A percentile compares a stretch with the other conserved stretches of the same genome.
Conservation (phyloP, 208 protist species). For the Porcisia deanei region DNA sequence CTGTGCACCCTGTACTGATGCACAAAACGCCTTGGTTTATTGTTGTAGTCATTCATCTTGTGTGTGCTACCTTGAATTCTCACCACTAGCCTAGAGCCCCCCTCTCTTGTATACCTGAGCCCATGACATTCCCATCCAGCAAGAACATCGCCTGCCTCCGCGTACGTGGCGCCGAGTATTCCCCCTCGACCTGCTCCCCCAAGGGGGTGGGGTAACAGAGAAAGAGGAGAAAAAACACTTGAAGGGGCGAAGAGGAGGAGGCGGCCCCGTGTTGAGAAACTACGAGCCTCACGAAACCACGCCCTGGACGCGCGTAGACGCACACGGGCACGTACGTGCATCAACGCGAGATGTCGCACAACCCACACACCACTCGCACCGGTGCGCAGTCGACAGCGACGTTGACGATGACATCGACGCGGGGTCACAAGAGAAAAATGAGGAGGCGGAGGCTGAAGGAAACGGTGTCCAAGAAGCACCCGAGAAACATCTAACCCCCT, state of each 20-base stretch:
- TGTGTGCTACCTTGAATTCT: background rate
- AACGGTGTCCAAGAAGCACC: background rate
- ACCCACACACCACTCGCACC: background rate
- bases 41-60: background rate
- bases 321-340: background rate
- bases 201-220: background rate
- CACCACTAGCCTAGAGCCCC: background rate
- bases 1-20: background rate
- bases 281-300: background rate
- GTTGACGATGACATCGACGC: background rate
- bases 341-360: background rate
- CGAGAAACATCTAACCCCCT: background rate
- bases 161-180: background rate
- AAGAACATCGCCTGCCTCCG: background rate
- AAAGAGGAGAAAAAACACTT: background rate
- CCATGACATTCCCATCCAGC: background rate
- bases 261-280: background rate
- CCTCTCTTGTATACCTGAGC: background rate
- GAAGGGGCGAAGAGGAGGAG: background rate
- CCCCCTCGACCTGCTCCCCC: no score
- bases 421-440: background rate
- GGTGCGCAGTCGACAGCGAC: background rate
- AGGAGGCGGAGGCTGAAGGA: background rate
- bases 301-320: background rate
- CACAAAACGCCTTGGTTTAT: background rate